phyloP scores from a whole-genome alignment of 2,329 filamentous ascomycete species.

The Fusarium globosum region DNA sequence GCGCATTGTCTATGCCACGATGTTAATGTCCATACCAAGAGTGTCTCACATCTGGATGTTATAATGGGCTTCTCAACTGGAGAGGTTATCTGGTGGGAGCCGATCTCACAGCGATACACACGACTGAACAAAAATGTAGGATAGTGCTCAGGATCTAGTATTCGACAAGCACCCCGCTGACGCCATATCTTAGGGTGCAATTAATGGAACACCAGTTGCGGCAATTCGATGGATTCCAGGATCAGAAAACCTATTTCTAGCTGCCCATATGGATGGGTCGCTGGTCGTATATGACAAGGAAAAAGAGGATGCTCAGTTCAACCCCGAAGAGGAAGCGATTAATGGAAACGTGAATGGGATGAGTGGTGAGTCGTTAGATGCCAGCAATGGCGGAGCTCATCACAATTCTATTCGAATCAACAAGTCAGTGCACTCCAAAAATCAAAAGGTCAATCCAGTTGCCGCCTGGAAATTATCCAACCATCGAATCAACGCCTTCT shows the following conservation, averaged over 20 bases:
- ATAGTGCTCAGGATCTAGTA: neutral
- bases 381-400: slow-evolving; percentile 47
- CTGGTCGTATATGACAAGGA: slow-evolving; percentile 97
- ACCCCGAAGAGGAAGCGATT: slow-evolving; percentile 70
- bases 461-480: slow-evolving; percentile 93
- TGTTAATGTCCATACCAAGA: slow-evolving; percentile 86
- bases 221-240: slow-evolving; percentile 94
- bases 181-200: slow-evolving; percentile 71
- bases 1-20: slow-evolving; percentile 96
- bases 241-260: slow-evolving; percentile 92
- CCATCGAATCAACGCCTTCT: slow-evolving; percentile 88
- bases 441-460: slow-evolving; percentile 93
- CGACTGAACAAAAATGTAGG: slow-evolving; percentile 93
- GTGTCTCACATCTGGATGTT: slow-evolving; percentile 82
- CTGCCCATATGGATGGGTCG: slow-evolving; percentile 90
- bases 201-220: slow-evolving; percentile 86
- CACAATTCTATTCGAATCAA: slow-evolving; percentile 73
- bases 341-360: slow-evolving; percentile 57
- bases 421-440: slow-evolving; percentile 93
- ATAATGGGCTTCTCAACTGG: slow-evolving; percentile 96
- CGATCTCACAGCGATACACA: slow-evolving; percentile 94
- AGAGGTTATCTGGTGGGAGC: slow-evolving; percentile 99
- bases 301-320: slow-evolving; percentile 87
- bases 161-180: slow-evolving; percentile 15
- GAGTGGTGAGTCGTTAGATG: slow-evolving; percentile 58